Percentiles rank a stretch among this genome's conserved stretches.
Conservation (phyloP, 1,284 basidiomycete species). For the Acaromyces ingoldii region DNA sequence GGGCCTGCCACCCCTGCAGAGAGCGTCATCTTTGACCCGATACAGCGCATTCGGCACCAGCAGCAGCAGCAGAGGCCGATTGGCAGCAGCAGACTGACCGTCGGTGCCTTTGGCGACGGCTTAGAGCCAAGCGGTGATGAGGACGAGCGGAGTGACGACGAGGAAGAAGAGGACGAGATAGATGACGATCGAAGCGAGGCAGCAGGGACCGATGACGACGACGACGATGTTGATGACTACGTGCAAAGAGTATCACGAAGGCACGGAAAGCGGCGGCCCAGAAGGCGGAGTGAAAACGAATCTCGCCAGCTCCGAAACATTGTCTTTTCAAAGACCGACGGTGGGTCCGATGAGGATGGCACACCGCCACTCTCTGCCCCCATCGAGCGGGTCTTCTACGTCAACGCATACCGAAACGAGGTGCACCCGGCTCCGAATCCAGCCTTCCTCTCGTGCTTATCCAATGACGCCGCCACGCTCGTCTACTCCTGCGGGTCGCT, state of each 20-base stretch:
- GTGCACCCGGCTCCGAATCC: conserved; percentile 82
- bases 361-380: no score
- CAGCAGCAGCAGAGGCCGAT: no score
- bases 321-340: conserved; percentile 61
- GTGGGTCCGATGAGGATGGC: neutral
- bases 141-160: conserved; percentile 11
- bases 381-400: conserved; percentile 67
- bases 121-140: conserved; percentile 18
- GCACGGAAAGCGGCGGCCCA: neutral
- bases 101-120: conserved; percentile 35
- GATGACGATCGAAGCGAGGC: conserved; percentile 19
- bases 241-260: neutral
- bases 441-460: conserved; percentile 64
- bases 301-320: conserved; percentile 56
- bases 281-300: neutral
- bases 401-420: conserved; percentile 65
- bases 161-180: conserved; percentile 21
- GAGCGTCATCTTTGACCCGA: conserved; percentile 36
- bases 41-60: conserved; percentile 1
- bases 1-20: conserved; percentile 23
- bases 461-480: conserved; percentile 65
- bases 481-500: conserved; percentile 84
- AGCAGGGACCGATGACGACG: neutral
- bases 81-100: no score
- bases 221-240: conserved; percentile 4